Percentiles rank a stretch among this genome's conserved stretches.
Evolutionary conservation across 345 rosid genomes (phyloP).

Genomic region (Physaria fendleri): DNA sequence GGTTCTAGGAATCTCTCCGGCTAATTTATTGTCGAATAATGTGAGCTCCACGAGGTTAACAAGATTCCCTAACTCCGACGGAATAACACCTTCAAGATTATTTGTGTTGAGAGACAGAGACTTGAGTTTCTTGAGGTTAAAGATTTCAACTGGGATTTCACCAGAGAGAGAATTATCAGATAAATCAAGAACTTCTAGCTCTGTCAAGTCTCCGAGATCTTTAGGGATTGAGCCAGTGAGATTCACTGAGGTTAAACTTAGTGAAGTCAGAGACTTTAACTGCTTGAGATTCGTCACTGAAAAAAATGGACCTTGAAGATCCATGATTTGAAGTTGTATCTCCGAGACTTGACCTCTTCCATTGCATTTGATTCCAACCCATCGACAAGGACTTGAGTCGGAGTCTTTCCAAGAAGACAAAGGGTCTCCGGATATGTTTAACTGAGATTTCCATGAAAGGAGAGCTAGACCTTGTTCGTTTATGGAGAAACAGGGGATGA

Average conservation of each 20-base stretch:
- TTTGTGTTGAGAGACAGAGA: conserved; percentile 62
- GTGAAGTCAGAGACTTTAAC: conserved; percentile 47
- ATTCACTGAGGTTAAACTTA: conserved; percentile 59
- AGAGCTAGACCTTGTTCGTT: conserved; percentile 71
- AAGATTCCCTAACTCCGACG: conserved; percentile 57
- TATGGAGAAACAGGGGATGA: conserved; percentile 47
- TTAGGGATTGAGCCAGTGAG: conserved; percentile 68
- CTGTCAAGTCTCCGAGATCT: conserved; percentile 54
- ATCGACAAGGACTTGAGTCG: conserved; percentile 55
- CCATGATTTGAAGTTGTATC: conserved; percentile 47
- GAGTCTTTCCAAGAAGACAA: conserved; percentile 54
- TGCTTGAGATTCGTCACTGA: conserved; percentile 55
- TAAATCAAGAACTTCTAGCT: conserved; percentile 53
- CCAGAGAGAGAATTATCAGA: conserved; percentile 72
- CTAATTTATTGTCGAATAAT: conserved; percentile 71
- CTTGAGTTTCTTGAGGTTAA: conserved; percentile 52
- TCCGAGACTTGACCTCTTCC: conserved; percentile 44
- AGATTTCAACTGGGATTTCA: conserved; percentile 60
- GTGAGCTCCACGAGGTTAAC: conserved; percentile 50
- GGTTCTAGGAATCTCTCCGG: conserved; percentile 62
- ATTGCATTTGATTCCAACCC: conserved; percentile 80
- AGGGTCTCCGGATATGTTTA: conserved; percentile 46
- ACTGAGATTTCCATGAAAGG: conserved; percentile 63
- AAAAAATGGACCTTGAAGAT: conserved; percentile 65
- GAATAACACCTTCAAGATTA: conserved; percentile 73